Percentiles rank a stretch among this genome's conserved stretches.
Evolutionary conservation across 1,284 basidiomycete genomes (phyloP).

Genomic region (Ceratobasidium sp.): DNA sequence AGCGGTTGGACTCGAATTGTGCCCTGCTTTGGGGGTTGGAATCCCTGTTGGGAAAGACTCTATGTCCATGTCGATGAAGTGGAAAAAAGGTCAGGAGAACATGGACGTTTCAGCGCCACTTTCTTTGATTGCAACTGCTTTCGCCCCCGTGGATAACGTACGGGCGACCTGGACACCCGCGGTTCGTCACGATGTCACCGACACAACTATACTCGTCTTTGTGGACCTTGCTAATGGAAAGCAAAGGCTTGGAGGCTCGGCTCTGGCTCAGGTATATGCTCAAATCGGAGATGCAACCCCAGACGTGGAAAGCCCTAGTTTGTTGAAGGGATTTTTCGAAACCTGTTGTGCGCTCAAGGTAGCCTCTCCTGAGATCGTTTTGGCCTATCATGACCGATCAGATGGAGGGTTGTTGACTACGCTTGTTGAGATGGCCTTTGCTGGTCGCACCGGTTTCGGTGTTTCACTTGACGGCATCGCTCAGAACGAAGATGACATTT

Average conservation of each 20-base stretch:
- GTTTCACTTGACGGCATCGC: slow-evolving; percentile 72
- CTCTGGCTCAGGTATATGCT: slow-evolving; percentile 94
- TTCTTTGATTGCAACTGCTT: slow-evolving; percentile 94
- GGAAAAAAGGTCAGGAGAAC: slow-evolving; percentile 70
- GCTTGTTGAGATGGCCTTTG: slow-evolving; percentile 96
- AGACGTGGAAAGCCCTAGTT: slow-evolving; percentile 82
- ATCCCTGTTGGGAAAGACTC: slow-evolving; percentile 99
- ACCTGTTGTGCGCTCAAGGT: slow-evolving; percentile 76
- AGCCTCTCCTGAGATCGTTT: slow-evolving; percentile 70
- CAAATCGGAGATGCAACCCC: slow-evolving; percentile 89
- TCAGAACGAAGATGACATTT: slow-evolving; percentile 59
- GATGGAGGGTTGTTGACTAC: slow-evolving; percentile 96
- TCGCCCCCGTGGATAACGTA: slow-evolving; percentile 86
- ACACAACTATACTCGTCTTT: slow-evolving; percentile 82
- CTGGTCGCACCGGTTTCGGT: slow-evolving; percentile 83
- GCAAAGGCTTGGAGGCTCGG: slow-evolving; percentile 92
- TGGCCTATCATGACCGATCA: slow-evolving; percentile 98
- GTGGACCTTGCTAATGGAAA: slow-evolving; percentile 90
- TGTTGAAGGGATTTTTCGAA: slow-evolving; percentile 84
- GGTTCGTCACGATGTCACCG: slow-evolving; percentile 70
- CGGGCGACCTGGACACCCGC: slow-evolving; percentile 92
- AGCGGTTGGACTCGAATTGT: slow-evolving; percentile 93
- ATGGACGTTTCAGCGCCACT: slow-evolving; percentile 91
- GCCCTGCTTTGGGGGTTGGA: slow-evolving; percentile 92
- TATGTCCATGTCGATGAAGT: slow-evolving; percentile 99